Evolutionary conservation across 2,329 filamentous ascomycete genomes (phyloP).

Genomic region (Gaeumannomyces sp.): DNA sequence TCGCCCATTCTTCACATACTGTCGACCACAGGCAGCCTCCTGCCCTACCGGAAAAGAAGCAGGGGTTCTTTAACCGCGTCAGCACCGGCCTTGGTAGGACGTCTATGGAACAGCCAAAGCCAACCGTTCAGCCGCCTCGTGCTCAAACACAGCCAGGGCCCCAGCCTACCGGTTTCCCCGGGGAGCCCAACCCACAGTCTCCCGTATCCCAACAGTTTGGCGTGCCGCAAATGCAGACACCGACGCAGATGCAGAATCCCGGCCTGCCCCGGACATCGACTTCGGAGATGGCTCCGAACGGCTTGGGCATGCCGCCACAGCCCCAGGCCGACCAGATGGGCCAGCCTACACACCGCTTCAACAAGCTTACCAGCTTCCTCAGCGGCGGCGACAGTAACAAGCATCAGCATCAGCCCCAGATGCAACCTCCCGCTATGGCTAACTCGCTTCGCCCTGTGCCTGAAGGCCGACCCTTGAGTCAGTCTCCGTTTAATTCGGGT

Average conservation of each 20-base stretch:
- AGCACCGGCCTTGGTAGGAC: constrained; percentile 13
- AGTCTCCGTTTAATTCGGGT: constrained; percentile 5
- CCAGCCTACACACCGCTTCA: constrained; percentile 2
- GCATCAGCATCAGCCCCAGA: constrained; percentile 7
- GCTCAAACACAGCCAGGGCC: background rate
- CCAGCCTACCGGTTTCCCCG: background rate
- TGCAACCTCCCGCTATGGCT: background rate
- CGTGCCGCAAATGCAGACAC: background rate
- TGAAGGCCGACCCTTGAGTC: background rate
- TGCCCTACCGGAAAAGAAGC: constrained; percentile 21
- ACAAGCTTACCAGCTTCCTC: constrained; percentile 4
- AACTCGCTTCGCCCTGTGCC: background rate
- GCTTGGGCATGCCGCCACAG: background rate
- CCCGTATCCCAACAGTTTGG: background rate
- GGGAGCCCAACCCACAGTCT: background rate
- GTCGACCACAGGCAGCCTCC: constrained; percentile 7
- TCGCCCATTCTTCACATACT: background rate
- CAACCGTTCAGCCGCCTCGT: constrained; percentile 9
- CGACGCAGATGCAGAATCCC: no score
- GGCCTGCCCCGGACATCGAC: background rate
- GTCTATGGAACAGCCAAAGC: constrained; percentile 7
- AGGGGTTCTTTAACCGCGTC: constrained; percentile 20
- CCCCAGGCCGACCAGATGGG: background rate
- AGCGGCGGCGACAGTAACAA: background rate
- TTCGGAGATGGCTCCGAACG: constrained; percentile 2